phyloP scores from a whole-genome alignment of 31 red algal species.

The Endocladia muricata region DNA sequence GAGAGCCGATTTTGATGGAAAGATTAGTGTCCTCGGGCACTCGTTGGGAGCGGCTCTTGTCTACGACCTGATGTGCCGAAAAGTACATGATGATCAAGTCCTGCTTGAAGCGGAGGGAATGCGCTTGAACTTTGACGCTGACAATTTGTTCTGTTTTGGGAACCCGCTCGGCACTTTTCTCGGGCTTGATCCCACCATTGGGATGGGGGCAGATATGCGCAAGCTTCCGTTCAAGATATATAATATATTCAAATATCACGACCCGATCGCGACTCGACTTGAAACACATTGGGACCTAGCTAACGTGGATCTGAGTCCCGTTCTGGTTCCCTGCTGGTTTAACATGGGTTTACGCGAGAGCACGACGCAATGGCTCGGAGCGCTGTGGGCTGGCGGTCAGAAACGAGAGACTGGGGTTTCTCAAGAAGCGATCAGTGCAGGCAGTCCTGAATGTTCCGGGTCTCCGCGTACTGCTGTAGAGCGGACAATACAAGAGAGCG shows the following conservation, averaged over 20 bases:
- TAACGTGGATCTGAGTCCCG: constrained; percentile 45
- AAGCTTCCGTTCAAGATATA: constrained; percentile 68
- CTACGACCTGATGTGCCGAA: constrained; percentile 73
- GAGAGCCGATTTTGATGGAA: constrained; percentile 80
- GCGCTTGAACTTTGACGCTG: constrained; percentile 69
- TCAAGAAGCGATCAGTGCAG: background rate
- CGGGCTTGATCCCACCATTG: constrained; percentile 68
- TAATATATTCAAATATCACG: constrained; percentile 87
- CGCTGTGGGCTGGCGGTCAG: constrained; percentile 37
- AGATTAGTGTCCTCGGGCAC: constrained; percentile 77
- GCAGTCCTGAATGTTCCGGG: background rate
- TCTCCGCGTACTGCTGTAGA: background rate
- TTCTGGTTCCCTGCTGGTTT: constrained; percentile 82
- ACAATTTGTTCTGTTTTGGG: constrained; percentile 77
- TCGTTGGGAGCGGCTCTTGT: constrained; percentile 83
- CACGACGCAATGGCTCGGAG: constrained; percentile 65
- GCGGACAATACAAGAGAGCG: background rate
- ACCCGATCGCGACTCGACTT: constrained; percentile 83
- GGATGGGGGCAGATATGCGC: constrained; percentile 13
- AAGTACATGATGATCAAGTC: constrained; percentile 54
- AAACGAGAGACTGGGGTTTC: background rate
- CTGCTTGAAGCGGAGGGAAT: constrained; percentile 66
- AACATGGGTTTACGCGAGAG: constrained; percentile 78
- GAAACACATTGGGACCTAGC: constrained; percentile 62
- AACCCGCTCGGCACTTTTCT: constrained; percentile 88